A percentile compares a stretch with the other conserved stretches of the same genome.
phyloP scores from a whole-genome alignment of 2,329 filamentous ascomycete genomes.

The Pyrenochaeta sp. region DNA sequence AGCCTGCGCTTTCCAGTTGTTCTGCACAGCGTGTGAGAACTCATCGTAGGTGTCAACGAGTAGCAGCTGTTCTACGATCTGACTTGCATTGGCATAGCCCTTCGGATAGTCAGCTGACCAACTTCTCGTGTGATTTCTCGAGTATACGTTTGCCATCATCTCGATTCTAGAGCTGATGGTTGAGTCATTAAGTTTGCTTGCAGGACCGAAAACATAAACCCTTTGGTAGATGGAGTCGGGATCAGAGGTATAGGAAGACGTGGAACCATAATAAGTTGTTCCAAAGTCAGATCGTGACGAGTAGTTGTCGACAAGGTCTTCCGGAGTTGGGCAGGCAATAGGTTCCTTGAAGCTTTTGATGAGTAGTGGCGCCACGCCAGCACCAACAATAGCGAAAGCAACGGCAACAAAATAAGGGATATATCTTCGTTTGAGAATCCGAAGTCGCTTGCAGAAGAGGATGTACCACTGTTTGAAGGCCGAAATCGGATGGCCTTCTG shows the following conservation, averaged over 20 bases:
- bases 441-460: constrained; percentile 77
- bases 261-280: neutral
- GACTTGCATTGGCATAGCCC: constrained; percentile 27
- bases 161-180: constrained; percentile 11
- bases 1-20: constrained; percentile 69
- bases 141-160: constrained; percentile 31
- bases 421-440: constrained; percentile 77
- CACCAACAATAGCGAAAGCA: constrained; percentile 77
- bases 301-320: constrained; percentile 26
- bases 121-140: constrained; percentile 37
- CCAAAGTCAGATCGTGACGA: constrained; percentile 22
- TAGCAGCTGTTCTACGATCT: constrained; percentile 47
- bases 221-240: neutral
- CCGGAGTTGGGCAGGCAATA: constrained; percentile 47
- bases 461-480: constrained; percentile 74
- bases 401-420: constrained; percentile 78
- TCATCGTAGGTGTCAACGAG: constrained; percentile 69
- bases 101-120: neutral
- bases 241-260: neutral
- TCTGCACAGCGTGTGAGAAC: constrained; percentile 64
- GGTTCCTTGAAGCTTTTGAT: constrained; percentile 64
- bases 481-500: constrained; percentile 73
- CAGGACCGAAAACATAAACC: constrained; percentile 26
- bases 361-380: constrained; percentile 78
- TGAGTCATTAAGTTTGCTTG: constrained; percentile 19